Evolutionary conservation across 176 grass and related monocot species (phyloP), one percentile per base, ranked within the genome.

Genomic region (Tillandsia fasciculata): DNA sequence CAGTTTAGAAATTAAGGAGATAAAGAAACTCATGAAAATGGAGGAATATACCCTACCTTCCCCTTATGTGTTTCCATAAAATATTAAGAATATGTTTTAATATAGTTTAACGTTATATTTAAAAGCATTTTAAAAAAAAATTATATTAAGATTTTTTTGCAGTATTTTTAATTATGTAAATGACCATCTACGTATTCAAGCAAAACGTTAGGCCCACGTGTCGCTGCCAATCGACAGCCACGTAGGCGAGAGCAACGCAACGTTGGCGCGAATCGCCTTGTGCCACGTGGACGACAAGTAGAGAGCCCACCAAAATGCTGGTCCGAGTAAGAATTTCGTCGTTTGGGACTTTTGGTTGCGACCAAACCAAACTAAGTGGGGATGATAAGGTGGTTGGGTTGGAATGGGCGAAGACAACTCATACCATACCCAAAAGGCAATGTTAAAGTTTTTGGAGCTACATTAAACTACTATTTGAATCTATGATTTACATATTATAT

Each of bases 311-410:
- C 51, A 22, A 48, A 76, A 42, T 86, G 23, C 75, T 58, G 65
- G 47, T 85, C 76, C 27, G 65, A 68, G 14, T 58, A 74, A 65
- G 61, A 53, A 52, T 70, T 33, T 68, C 63, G 10, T 51, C 17
- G 33, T 42, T 73, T 58, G 64, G 51, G 70, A 72, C 48, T 64
- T 67, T 24, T 26, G 68, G 49, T 49, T 49, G 70, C 27, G 22
- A 61, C 56, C 33, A 65, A 84, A 76, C 68, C 70, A 78, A 56
- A 64, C 65, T 73, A 58, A 81, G 78, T 81, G 64, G 74, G 76
- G 69, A 72, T 49, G 64, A 51, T 78, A 70, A 73, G 65, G 71
- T 77, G 64, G 67, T 1, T 51, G 48, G 49, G n/a, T 69, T 69
- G 67, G 49, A 13, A 69, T 50, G 12, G 49, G 48, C 7, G 67